Conservation (phyloP, 2,329 filamentous ascomycete species). For the Ophiosphaerella herpotricha region DNA sequence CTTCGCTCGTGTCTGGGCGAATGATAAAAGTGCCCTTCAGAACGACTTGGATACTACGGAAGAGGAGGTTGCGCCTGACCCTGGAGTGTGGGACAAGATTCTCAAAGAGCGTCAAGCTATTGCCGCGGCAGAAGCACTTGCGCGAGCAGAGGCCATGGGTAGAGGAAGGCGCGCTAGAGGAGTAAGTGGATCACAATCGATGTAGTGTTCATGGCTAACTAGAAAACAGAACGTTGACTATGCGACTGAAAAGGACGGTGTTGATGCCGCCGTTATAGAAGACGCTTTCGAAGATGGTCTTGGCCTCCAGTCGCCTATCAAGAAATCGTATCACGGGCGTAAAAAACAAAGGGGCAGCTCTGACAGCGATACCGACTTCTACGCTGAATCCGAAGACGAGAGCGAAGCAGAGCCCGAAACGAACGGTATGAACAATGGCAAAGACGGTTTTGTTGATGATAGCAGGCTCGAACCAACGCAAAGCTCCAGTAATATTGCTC, state of each 20-base stretch:
- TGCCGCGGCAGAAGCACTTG: slow-evolving; percentile 70
- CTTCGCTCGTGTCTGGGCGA: slow-evolving; percentile 90
- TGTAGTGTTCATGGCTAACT: slow-evolving; percentile 6
- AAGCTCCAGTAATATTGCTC: too few species aligned
- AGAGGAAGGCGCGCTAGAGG: slow-evolving; percentile 77
- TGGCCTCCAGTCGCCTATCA: slow-evolving; percentile 34
- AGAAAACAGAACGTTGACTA: slow-evolving; percentile 52
- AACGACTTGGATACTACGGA: slow-evolving; percentile 63
- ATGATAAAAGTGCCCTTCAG: slow-evolving; percentile 71
- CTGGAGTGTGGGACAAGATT: slow-evolving; percentile 87
- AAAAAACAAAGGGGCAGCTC: slow-evolving; percentile 40
- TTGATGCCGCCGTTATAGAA: slow-evolving; percentile 16
- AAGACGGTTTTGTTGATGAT: background rate
- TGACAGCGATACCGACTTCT: slow-evolving; percentile 58
- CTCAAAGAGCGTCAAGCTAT: slow-evolving; percentile 79
- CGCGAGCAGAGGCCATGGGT: slow-evolving; percentile 76
- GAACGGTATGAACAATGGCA: slow-evolving; percentile 7
- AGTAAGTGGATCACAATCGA: slow-evolving; percentile 44
- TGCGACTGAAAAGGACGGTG: slow-evolving; percentile 39
- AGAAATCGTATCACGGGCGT: slow-evolving; percentile 27
- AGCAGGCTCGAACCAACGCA: background rate
- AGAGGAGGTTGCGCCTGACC: slow-evolving; percentile 62
- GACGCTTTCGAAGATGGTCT: slow-evolving; percentile 22
- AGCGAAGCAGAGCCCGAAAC: slow-evolving; percentile 20
- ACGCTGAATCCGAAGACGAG: slow-evolving; percentile 42